Conservation (phyloP, 257 asterid species). For the Lithospermum erythrorhizon region DNA sequence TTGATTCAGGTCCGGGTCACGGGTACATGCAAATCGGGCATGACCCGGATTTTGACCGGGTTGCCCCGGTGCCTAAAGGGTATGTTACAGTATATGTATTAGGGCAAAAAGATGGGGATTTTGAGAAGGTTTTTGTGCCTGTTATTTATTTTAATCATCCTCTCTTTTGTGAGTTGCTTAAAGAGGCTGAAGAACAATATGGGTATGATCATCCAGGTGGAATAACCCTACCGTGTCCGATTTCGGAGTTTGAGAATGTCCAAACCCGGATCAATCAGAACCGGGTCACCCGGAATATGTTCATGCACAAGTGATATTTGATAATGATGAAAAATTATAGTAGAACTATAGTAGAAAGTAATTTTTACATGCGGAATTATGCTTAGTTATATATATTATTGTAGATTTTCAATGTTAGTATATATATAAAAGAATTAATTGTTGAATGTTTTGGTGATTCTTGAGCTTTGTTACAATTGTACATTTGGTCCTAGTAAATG, state of each 20-base stretch:
- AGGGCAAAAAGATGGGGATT: constrained; percentile 60
- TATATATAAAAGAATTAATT: no score
- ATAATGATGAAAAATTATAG: background rate
- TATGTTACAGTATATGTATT: constrained; percentile 63
- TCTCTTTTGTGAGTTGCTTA: constrained; percentile 55
- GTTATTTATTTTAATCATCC: constrained; percentile 70
- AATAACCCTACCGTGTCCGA: constrained; percentile 73
- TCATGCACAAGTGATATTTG: no score
- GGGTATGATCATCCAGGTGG: constrained; percentile 85
- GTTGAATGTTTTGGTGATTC: background rate
- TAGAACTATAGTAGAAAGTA: no score
- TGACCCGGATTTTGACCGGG: constrained; percentile 22
- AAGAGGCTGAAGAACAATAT: constrained; percentile 61
- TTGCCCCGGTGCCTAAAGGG: constrained; percentile 51
- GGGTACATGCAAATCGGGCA: constrained; percentile 42
- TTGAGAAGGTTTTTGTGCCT: constrained; percentile 56
- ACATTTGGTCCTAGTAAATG: no score
- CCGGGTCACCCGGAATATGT: constrained; percentile 26
- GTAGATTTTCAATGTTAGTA: background rate
- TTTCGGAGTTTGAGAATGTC: constrained; percentile 83
- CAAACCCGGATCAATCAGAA: constrained; percentile 69
- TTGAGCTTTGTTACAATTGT: no score
- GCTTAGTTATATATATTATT: background rate
- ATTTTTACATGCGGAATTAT: background rate
- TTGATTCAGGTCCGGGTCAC: constrained; percentile 13